Evolutionary conservation across 176 grass and related monocot species (phyloP).

Genomic region (Raddia distichophylla): DNA sequence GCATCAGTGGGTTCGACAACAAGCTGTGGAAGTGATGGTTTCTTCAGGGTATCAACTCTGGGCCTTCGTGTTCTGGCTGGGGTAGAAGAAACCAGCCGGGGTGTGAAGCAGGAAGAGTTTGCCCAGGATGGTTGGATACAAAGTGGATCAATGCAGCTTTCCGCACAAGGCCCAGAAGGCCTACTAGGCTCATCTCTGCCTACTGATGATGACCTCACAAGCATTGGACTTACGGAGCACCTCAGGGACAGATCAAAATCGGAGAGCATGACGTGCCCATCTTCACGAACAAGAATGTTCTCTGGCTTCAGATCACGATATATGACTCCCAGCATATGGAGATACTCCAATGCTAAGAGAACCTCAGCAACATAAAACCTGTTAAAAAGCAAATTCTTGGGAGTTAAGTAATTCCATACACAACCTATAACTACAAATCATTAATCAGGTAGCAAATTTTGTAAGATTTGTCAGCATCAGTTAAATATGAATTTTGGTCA

Average conservation of each 20-base stretch:
- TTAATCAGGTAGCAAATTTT: conserved; percentile 3
- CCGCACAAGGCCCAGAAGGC: conserved; percentile 79
- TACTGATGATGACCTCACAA: conserved; percentile 76
- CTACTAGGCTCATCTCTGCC: conserved; percentile 74
- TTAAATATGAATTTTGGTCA: neutral
- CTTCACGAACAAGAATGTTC: conserved; percentile 98
- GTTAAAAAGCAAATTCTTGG: conserved; percentile 20
- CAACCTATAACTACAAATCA: conserved; percentile 1
- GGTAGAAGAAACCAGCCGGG: conserved; percentile 69
- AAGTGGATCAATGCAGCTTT: conserved; percentile 92
- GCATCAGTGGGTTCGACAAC: conserved; percentile 89
- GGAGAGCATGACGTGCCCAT: conserved; percentile 98
- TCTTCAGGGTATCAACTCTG: conserved; percentile 57
- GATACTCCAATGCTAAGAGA: conserved; percentile 92
- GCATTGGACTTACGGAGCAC: conserved; percentile 87
- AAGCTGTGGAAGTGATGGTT: conserved; percentile 78
- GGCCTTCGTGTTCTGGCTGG: conserved; percentile 41
- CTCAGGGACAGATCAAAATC: conserved; percentile 97
- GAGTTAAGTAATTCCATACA: conserved; percentile 37
- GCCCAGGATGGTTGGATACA: conserved; percentile 87
- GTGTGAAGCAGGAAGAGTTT: conserved; percentile 88
- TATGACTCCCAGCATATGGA: conserved; percentile 98
- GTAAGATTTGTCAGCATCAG: neutral
- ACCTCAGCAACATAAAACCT: conserved; percentile 97
- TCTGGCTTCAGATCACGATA: conserved; percentile 99